A percentile compares a stretch with the other conserved stretches of the same genome.
Evolutionary conservation across 208 protist species (phyloP).

Genomic region (Trypanosoma vivax): DNA sequence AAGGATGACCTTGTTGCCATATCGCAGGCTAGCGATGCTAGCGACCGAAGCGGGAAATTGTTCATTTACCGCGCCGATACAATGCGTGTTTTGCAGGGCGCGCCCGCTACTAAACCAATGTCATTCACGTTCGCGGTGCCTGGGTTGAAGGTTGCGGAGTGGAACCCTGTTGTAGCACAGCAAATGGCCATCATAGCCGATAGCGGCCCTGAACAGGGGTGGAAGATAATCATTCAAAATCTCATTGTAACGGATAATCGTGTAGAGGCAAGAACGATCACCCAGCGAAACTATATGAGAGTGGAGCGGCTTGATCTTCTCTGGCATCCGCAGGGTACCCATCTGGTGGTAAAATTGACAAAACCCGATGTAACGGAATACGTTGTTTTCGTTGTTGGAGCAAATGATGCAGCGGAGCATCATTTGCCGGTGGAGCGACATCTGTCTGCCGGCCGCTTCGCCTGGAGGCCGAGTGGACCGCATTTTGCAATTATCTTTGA

Average conservation of each 20-base stretch:
- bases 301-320: slow-evolving; percentile 76
- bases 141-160: slow-evolving; percentile 80
- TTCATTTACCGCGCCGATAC: slow-evolving; percentile 75
- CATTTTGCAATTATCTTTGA: slow-evolving; percentile 78
- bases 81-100: slow-evolving; percentile 60
- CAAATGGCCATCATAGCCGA: slow-evolving; percentile 74
- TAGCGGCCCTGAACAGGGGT: slow-evolving; percentile 53
- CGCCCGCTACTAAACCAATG: slow-evolving; percentile 19
- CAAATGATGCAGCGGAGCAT: slow-evolving; percentile 46
- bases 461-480: slow-evolving; percentile 78
- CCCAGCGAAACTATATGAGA: slow-evolving; percentile 74
- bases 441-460: slow-evolving; percentile 69
- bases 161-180: slow-evolving; percentile 68
- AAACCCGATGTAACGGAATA: slow-evolving; percentile 65
- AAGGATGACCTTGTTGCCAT: slow-evolving; percentile 81
- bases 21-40: slow-evolving; percentile 55
- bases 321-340: slow-evolving; percentile 82
- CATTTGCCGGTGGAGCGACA: slow-evolving; percentile 65
- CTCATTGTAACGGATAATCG: slow-evolving; percentile 63
- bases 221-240: slow-evolving; percentile 73
- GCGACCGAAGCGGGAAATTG: slow-evolving; percentile 45
- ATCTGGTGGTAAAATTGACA: slow-evolving; percentile 73
- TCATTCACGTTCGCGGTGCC: slow-evolving; percentile 59
- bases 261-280: slow-evolving; percentile 55
- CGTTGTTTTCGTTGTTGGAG: slow-evolving; percentile 66